Conservation (phyloP, 768 basidiomycete species). For the Heimioporus sp. region DNA sequence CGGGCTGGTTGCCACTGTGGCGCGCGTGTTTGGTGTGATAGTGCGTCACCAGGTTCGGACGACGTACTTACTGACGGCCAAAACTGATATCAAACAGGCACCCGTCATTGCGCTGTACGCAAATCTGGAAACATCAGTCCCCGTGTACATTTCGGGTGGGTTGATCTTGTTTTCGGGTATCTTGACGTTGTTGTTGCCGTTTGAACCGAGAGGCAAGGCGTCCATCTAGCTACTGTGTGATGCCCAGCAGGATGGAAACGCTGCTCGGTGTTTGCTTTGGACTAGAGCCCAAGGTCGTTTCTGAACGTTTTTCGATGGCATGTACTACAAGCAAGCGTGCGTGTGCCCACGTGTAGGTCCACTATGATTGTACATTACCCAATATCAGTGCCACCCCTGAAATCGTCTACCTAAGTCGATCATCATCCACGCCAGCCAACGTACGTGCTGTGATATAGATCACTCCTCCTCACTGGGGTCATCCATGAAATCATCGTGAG, state of each 20-base stretch:
- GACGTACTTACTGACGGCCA: too few species aligned
- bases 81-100: conserved; percentile 46
- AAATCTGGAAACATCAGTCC: conserved; percentile 58
- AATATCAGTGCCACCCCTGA: too few species aligned
- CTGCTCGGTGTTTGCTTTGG: too few species aligned
- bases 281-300: too few species aligned
- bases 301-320: too few species aligned
- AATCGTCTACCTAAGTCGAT: too few species aligned
- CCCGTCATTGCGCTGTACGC: conserved; percentile 70
- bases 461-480: conserved; percentile 34
- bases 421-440: too few species aligned
- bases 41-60: too few species aligned
- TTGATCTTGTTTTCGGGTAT: conserved; percentile 58
- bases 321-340: too few species aligned
- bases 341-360: too few species aligned
- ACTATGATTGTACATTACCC: too few species aligned
- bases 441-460: conserved; percentile 9
- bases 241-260: not conserved
- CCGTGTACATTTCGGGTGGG: conserved; percentile 69
- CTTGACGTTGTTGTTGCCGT: conserved; percentile 62
- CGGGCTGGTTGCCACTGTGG: conserved; percentile 55
- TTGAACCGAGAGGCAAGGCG: conserved; percentile 69
- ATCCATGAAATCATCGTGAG: conserved; percentile 50
- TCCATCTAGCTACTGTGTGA: conserved; percentile 44
- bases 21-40: conserved; percentile 66